Conservation (phyloP, 2,329 filamentous ascomycete genomes). For the Pseudocercospora fuligena region DNA sequence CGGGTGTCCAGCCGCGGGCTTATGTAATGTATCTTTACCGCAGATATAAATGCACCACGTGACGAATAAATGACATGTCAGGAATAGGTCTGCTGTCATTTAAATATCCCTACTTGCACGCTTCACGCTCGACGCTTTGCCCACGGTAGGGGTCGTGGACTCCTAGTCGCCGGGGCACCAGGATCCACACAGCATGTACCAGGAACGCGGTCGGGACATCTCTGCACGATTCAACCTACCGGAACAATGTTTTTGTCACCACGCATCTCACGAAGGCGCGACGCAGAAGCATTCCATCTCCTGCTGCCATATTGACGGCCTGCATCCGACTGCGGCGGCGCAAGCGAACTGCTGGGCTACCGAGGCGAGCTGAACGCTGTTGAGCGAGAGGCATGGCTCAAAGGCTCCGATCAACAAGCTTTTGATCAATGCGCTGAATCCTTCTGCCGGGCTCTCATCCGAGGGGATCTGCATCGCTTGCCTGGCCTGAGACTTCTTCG, state of each 20-base stretch:
- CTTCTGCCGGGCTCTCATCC: constrained; percentile 12
- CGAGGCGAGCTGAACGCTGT: background rate
- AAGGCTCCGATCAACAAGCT: constrained; percentile 12
- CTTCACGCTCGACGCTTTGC: constrained; percentile 1
- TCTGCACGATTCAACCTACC: constrained; percentile 13
- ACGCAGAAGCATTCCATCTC: background rate
- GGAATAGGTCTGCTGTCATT: too few relatives aligned
- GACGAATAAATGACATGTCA: too few relatives aligned
- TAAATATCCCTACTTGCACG: background rate
- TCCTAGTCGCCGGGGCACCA: constrained; percentile 10
- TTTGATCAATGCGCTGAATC: constrained; percentile 8
- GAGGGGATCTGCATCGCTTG: constrained; percentile 15
- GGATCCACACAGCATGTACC: constrained; percentile 12
- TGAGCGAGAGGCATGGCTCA: constrained; percentile 5
- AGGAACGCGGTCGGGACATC: constrained; percentile 15
- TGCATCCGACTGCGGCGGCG: background rate
- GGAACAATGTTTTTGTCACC: background rate
- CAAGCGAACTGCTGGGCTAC: constrained; percentile 7
- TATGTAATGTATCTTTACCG: too few relatives aligned
- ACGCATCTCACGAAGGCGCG: background rate
- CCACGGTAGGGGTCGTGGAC: constrained; percentile 9
- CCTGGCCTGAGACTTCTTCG: constrained; percentile 9
- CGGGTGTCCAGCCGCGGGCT: too few relatives aligned
- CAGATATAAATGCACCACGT: too few relatives aligned
- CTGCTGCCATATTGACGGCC: background rate